Conservation (phyloP, 192 early-diverging fungal genomes). For the Funneliformis mosseae region DNA sequence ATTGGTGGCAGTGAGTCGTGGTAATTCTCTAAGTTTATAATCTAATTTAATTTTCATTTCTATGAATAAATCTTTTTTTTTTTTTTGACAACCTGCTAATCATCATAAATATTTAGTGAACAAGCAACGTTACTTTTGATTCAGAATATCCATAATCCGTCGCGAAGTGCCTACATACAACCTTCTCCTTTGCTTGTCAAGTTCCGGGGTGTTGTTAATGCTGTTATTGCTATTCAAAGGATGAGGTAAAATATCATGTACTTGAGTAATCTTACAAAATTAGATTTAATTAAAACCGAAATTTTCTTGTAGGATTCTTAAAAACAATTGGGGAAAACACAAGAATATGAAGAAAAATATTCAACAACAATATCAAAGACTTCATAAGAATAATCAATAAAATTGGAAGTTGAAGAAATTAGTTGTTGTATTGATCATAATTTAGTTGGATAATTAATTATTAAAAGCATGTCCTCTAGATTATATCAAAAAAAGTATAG, state of each 20-base stretch:
- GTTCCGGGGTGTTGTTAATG: constrained; percentile 9
- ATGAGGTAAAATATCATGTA: constrained; percentile 13
- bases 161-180: background rate
- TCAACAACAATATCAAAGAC: background rate
- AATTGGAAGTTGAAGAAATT: background rate
- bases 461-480: too few species aligned
- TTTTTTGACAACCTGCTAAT: background rate
- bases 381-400: background rate
- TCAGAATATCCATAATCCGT: background rate
- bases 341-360: background rate
- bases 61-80: background rate
- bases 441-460: too few species aligned
- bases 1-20: constrained; percentile 25
- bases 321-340: background rate
- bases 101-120: background rate
- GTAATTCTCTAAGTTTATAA: background rate
- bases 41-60: background rate
- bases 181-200: background rate
- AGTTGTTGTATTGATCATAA: too few species aligned
- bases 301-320: background rate
- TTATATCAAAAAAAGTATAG: too few species aligned
- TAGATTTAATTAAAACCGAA: too few species aligned
- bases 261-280: too few species aligned
- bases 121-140: background rate
- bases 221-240: constrained; percentile 24